Percentiles rank a stretch among this genome's conserved stretches.
Conservation (phyloP, 768 basidiomycete genomes). For the Trametes elegans region DNA sequence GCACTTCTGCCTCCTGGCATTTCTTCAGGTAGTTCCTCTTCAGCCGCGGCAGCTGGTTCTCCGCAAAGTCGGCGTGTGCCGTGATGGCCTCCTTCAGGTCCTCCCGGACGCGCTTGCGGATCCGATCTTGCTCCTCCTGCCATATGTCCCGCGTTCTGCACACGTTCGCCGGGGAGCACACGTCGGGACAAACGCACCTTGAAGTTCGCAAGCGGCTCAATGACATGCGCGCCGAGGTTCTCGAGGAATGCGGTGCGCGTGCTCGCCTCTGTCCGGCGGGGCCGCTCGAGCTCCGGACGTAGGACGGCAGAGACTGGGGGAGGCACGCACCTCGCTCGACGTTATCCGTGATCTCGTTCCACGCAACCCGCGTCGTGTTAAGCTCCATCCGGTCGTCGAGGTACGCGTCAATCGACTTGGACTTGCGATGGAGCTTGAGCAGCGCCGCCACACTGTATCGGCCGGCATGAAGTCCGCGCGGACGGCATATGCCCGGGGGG, state of each 20-base stretch:
- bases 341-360: constrained; percentile 84
- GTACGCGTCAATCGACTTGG: constrained; percentile 63
- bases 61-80: constrained; percentile 80
- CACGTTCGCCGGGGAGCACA: background rate
- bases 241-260: constrained; percentile 75
- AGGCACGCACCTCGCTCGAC: constrained; percentile 70
- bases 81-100: constrained; percentile 78
- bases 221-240: constrained; percentile 70
- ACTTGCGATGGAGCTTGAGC: constrained; percentile 67
- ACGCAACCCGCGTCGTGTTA: constrained; percentile 66
- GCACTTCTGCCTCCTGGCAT: constrained; percentile 84
- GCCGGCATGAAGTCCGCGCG: background rate
- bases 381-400: constrained; percentile 70
- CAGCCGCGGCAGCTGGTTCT: constrained; percentile 74
- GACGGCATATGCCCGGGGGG: background rate
- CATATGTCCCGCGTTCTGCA: background rate
- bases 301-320: background rate
- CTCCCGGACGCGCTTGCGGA: constrained; percentile 88
- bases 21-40: constrained; percentile 81
- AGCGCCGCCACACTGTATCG: constrained; percentile 66
- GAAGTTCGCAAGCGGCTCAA: constrained; percentile 62
- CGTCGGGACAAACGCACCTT: constrained; percentile 49
- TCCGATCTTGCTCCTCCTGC: constrained; percentile 88
- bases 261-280: constrained; percentile 61
- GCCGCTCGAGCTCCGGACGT: background rate